Conservation (phyloP, 2,329 filamentous ascomycete genomes). For the Claviceps humidiphila region DNA sequence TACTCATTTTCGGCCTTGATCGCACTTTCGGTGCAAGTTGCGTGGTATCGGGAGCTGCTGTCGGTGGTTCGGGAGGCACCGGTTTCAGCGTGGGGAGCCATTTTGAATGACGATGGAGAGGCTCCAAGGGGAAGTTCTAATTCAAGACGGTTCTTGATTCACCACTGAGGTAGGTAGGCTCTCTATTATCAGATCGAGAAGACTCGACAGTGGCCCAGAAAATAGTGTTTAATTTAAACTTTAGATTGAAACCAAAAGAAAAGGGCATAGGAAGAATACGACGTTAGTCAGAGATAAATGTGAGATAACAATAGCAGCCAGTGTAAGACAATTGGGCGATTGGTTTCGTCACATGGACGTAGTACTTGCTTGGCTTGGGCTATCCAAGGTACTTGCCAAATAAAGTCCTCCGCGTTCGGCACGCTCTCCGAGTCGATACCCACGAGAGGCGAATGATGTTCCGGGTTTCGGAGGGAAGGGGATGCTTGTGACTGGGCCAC, state of each 20-base stretch:
- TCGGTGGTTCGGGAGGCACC: slow-evolving; percentile 14
- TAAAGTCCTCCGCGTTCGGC: not conserved
- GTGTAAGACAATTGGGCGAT: not conserved
- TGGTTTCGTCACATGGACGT: not conserved
- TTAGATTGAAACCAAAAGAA: not conserved
- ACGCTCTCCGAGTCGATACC: not conserved
- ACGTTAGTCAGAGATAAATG: not conserved
- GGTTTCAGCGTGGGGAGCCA: slow-evolving; percentile 47
- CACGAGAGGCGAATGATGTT: not conserved
- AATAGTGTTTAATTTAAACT: not conserved
- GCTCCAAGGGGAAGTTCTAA: not conserved
- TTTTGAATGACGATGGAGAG: slow-evolving; percentile 16
- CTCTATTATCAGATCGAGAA: not conserved
- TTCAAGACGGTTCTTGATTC: not conserved
- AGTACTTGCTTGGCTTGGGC: not conserved
- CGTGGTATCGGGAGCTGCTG: slow-evolving; percentile 45
- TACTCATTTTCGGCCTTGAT: slow-evolving; percentile 70
- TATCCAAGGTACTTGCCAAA: not conserved
- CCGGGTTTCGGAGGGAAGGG: not conserved
- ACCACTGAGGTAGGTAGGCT: not conserved
- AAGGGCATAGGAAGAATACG: not conserved
- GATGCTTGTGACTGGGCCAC: not conserved
- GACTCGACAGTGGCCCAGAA: not conserved
- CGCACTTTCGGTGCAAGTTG: slow-evolving; percentile 63
- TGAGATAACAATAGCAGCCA: too few relatives aligned